Base-by-base conservation (phyloP, 805 yeast genomes). In the Cyberlindnera maclurae region DNA sequence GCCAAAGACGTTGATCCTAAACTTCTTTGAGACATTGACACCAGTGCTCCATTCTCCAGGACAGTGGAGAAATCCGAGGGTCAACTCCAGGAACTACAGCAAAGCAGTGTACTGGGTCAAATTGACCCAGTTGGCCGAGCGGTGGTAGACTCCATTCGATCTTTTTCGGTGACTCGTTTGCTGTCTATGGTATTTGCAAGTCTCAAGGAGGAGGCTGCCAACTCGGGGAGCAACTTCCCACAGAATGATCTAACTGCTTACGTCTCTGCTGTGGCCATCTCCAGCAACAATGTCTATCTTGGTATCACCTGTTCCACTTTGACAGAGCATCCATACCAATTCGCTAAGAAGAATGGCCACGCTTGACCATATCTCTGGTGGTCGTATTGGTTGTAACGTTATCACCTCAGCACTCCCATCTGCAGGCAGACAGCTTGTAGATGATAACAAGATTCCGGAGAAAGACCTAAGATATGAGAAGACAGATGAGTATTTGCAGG, bases 321-420 rank as follows among this genome's bases (percentile, higher is more conserved):
- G 27, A 63, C 66, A 39, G 74, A 68, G 40, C 64, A 61, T 27
- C 73, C 73, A 1, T 68, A 64, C 39, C 69, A 62, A 45, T 59
- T 68, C 34, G 67, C 71, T 12, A n/a, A 55, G 73, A 48, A 54
- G 71, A 37, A 46, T 67, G 41, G 69, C 71, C 11, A 67, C 74
- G 2, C 52, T 69, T 33, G 74, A 68, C 44, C 70, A 67, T 39
- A 57, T 69, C 34, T 60, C 70, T 9, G 59, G 59, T 18, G 74
- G 74, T 12, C 59, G 74, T 46, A 52, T 69, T 39, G 74, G 73
- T 18, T 69, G 74, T 74, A 69, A 69, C 45, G 59, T 69, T 24
- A 73, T 69, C 24, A 61, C 70, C 6, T 64, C 71, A 1, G 57
- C 60, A 26, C 47, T 68, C 29, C 70, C 69, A 39, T 58, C 67